Base-by-base conservation (phyloP, 1,284 basidiomycete species). In the Cryptococcus deneoformans region DNA sequence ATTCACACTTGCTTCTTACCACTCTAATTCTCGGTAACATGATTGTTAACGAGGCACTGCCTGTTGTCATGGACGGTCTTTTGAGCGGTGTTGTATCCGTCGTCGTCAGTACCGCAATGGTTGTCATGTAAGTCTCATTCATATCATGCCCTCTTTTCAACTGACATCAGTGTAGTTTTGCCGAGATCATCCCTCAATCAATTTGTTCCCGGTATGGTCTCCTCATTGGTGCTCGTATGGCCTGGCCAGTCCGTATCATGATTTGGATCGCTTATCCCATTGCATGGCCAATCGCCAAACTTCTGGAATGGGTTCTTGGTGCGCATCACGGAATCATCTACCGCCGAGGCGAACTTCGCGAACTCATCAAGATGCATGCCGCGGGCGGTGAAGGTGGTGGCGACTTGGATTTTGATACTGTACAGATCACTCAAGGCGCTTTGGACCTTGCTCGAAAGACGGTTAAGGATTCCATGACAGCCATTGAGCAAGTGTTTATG, bases 151-250 rank as follows among this genome's bases (percentile, higher is more conserved):
- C 11, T 16, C 46, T 36, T 12, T 50, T 14, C 3, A 40, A 20
- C 5, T 54, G 11, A 40, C 37, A 38, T 43, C 24, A 6, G 16
- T 38, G 12, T 45, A 68, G 63, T 36, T 72, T 71, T 46, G 64
- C 67, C 16, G 69, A 71, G 54, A 70, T 73, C 55, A 73, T 72
- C 56, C 72, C 72, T 0, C 90, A 90, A 71, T 89, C 87, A 3
- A 79, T 93, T 11, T 96, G 91, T 74, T 92, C 90, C n/a, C 87
- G 92, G 24, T 88, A 94, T 79, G 93, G 92, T 38, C 83, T 96
- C 2, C 87, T 87, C 61, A 85, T 96, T 52, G 92, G 93, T 40
- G 92, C 93, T 1, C 88, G 88, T 68, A 90, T 91, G 83, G 91
- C 89, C 0, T 83, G 84, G 0, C 81, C 88, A 56, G 88, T 89